Percentiles rank a stretch among this genome's conserved stretches.
phyloP scores from a whole-genome alignment of 768 basidiomycete genomes.

The Mycena polygramma region DNA sequence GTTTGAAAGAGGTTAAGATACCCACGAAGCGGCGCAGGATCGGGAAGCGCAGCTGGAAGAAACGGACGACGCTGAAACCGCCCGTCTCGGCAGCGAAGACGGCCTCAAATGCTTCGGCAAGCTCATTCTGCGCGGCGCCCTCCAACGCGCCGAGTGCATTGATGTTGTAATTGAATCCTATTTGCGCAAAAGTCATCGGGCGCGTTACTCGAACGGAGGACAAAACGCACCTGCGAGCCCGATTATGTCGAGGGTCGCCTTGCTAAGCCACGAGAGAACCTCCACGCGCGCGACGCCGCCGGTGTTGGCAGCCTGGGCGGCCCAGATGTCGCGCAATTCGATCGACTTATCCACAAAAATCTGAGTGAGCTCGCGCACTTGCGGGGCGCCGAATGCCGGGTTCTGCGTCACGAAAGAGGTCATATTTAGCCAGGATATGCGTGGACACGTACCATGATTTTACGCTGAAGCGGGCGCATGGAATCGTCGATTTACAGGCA shows the following conservation, averaged over 20 bases:
- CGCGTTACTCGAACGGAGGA: constrained; percentile 26
- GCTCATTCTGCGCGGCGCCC: constrained; percentile 44
- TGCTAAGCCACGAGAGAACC: constrained; percentile 73
- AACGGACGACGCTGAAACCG: not conserved
- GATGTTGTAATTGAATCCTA: constrained; percentile 48
- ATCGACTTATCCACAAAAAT: constrained; percentile 65
- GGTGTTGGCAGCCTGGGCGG: constrained; percentile 48
- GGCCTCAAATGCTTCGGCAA: constrained; percentile 58
- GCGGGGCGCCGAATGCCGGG: constrained; percentile 73
- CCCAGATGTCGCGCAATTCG: constrained; percentile 65
- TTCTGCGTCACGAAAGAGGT: constrained; percentile 59
- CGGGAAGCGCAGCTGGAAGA: not conserved
- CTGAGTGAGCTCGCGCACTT: constrained; percentile 65
- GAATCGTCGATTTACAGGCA: not conserved
- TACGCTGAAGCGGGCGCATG: constrained; percentile 30
- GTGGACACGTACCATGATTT: constrained; percentile 39
- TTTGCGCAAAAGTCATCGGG: not conserved
- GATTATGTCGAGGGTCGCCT: constrained; percentile 82
- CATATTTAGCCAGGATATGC: not conserved
- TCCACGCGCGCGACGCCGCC: constrained; percentile 58
- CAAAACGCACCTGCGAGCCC: constrained; percentile 69
- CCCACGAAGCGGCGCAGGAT: not conserved
- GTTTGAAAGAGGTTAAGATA: no score
- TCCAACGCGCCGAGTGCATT: constrained; percentile 33
- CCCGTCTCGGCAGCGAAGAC: constrained; percentile 47